Evolutionary conservation across 805 yeast species (phyloP).

Genomic region (Wickerhamiella spandovensis): DNA sequence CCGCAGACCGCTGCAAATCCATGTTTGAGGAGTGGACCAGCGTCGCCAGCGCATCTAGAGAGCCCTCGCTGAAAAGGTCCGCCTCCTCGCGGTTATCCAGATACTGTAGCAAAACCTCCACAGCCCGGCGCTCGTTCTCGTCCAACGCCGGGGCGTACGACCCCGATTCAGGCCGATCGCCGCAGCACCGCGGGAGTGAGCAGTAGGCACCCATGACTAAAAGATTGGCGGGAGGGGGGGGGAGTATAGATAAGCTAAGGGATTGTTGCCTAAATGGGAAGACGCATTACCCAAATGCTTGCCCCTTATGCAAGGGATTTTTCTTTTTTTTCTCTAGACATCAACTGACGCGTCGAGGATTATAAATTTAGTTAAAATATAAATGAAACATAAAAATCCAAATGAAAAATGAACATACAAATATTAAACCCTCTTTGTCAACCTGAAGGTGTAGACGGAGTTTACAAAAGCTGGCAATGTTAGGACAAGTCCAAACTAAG

Average conservation of each 20-base stretch:
- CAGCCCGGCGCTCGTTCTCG: constrained; percentile 94
- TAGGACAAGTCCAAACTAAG: neutral
- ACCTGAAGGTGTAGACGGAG: too few relatives aligned
- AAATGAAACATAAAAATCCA: too few relatives aligned
- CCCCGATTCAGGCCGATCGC: constrained; percentile 25
- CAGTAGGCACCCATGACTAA: constrained; percentile 12
- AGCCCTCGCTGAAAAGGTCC: constrained; percentile 77
- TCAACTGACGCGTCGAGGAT: too few relatives aligned
- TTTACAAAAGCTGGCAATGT: too few relatives aligned
- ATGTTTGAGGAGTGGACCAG: constrained; percentile 89
- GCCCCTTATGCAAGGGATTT: too few relatives aligned
- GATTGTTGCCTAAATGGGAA: neutral
- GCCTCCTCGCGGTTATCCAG: constrained; percentile 79
- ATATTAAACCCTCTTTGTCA: too few relatives aligned
- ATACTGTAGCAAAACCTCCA: constrained; percentile 74
- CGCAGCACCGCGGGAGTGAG: constrained; percentile 14
- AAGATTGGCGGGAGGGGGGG: neutral
- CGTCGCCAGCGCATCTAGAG: constrained; percentile 75
- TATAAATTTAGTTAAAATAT: too few relatives aligned
- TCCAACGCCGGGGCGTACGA: constrained; percentile 66
- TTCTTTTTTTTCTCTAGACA: too few relatives aligned
- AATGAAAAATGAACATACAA: too few relatives aligned
- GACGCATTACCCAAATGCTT: neutral
- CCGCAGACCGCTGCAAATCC: constrained; percentile 92
- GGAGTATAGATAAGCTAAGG: neutral